Percentiles rank a stretch among this genome's conserved stretches.
Evolutionary conservation across 441 rosid genomes (phyloP).

Genomic region (Sinapis alba): DNA sequence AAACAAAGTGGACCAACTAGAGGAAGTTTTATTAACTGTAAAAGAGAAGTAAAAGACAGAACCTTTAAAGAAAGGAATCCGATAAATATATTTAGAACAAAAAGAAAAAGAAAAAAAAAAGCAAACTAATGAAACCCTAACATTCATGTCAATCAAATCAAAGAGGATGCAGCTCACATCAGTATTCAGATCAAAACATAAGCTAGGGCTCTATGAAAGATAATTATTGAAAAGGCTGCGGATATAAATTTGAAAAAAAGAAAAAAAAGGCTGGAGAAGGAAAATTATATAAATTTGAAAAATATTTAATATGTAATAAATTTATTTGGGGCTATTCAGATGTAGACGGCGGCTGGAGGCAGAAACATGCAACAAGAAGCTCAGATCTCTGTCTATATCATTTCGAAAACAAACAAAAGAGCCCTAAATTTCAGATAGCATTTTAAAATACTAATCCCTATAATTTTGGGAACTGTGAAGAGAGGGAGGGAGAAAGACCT

Average conservation of each 20-base stretch:
- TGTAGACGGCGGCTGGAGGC: conserved; percentile 37
- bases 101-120: conserved; percentile 37
- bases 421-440: conserved; percentile 36
- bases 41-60: conserved; percentile 41
- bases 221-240: conserved; percentile 29
- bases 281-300: background rate
- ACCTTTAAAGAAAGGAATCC: conserved; percentile 30
- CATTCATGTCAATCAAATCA: conserved; percentile 58
- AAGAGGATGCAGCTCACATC: conserved; percentile 23
- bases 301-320: background rate
- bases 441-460: conserved; percentile 2
- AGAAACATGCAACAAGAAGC: conserved; percentile 33
- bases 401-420: conserved; percentile 24
- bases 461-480: conserved; percentile 7
- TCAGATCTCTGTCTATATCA: conserved; percentile 34
- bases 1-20: conserved; percentile 20
- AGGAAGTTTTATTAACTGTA: conserved; percentile 23
- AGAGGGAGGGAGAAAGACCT: conserved; percentile 49
- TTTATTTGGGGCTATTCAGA: conserved; percentile 13
- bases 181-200: conserved; percentile 22
- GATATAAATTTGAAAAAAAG: background rate
- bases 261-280: conserved; percentile 6
- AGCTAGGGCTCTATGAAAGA: conserved; percentile 36
- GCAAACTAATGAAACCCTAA: conserved; percentile 49
- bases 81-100: conserved; percentile 42